A percentile compares a stretch with the other conserved stretches of the same genome.
Evolutionary conservation across 2,329 filamentous ascomycete genomes (phyloP).

Genomic region (Dactylonectria macrodidyma): DNA sequence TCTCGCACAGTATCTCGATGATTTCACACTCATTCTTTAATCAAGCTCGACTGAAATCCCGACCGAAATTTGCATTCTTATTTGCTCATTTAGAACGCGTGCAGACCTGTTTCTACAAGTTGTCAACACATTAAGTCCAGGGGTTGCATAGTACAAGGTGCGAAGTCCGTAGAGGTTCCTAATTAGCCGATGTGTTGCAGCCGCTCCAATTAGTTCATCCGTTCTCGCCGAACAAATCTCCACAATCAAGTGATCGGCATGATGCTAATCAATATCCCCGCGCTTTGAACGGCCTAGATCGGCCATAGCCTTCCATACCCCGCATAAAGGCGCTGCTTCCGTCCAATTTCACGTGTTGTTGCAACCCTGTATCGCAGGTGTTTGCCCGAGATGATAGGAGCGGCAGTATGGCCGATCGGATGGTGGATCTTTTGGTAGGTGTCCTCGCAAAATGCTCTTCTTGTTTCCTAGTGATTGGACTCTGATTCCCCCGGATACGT

Average conservation of each 20-base stretch:
- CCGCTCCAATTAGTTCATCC: constrained; percentile 3
- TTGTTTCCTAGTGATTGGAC: too few species aligned
- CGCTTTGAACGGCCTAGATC: neutral
- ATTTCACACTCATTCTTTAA: too few species aligned
- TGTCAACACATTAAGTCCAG: neutral
- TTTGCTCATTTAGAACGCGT: neutral
- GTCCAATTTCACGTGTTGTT: neutral
- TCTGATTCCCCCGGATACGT: too few species aligned
- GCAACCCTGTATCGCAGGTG: neutral
- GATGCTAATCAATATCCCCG: neutral
- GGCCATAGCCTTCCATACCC: neutral
- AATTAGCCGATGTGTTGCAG: constrained; percentile 7
- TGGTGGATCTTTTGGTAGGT: neutral
- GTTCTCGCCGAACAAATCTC: neutral
- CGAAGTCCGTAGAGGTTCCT: neutral
- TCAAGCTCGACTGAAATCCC: too few species aligned
- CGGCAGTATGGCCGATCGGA: neutral
- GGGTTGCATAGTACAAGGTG: neutral
- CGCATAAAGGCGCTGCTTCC: neutral
- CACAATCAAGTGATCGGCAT: constrained; percentile 3
- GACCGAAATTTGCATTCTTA: neutral
- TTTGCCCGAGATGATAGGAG: neutral
- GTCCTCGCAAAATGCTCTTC: neutral
- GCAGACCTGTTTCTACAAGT: neutral
- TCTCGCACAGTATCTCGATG: too few species aligned